Percentiles rank a stretch among this genome's conserved stretches.
These are phyloP conservation scores for Solanum hybrid DNA, from an alignment of 305 asterid genomes.

Conservation along the genomic window DNA sequence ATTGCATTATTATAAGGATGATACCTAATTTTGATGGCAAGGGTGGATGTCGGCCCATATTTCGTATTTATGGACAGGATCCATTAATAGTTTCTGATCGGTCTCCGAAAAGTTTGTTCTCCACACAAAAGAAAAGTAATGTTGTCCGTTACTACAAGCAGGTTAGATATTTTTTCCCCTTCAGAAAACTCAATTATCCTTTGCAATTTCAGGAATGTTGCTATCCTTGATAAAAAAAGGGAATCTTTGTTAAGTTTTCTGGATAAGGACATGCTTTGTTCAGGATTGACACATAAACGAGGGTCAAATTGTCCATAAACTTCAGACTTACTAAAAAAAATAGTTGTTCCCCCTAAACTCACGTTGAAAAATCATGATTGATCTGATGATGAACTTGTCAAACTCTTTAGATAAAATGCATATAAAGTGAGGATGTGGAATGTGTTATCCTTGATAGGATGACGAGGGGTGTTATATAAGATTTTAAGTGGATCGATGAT, in stretches of 20 bases:
- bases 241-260: not conserved
- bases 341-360: not conserved
- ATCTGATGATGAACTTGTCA: not conserved
- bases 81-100: constrained; percentile 42
- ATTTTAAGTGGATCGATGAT: not conserved
- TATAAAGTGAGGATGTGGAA: not conserved
- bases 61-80: constrained; percentile 54
- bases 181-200: not conserved
- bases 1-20: constrained; percentile 39
- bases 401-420: not conserved
- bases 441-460: not conserved
- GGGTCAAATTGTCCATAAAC: not conserved
- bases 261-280: not conserved
- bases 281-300: not conserved
- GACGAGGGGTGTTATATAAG: not conserved
- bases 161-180: constrained; percentile 26
- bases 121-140: constrained; percentile 29
- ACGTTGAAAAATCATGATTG: not conserved
- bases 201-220: not conserved
- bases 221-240: not conserved
- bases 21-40: constrained; percentile 40
- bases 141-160: constrained; percentile 30
- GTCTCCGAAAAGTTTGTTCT: constrained; percentile 38
- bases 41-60: constrained; percentile 49
- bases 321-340: not conserved